Base-by-base conservation (phyloP, 2,329 filamentous ascomycete species). In the Proliferodiscus dingleyae region DNA sequence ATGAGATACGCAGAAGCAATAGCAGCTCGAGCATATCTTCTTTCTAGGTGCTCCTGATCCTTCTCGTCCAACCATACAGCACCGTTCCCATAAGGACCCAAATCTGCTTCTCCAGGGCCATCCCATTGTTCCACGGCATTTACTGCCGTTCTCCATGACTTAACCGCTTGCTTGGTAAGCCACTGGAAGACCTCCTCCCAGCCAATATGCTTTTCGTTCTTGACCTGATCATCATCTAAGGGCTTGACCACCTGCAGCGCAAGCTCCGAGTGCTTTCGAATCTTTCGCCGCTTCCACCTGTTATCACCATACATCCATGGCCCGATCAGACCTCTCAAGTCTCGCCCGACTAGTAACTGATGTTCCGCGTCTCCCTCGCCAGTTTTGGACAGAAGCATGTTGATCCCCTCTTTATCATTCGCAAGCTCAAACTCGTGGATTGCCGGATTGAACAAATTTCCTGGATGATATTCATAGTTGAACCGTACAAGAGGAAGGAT, bases 151-250 rank as follows among this genome's bases (percentile, higher is more conserved):
- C 64, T 68, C 73, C 87, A 85, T 13, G 80, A 75, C 16, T 69
- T 70, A 3, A 71, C 69, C 1, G 85, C 80, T 49, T 80, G 77
- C 2, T 67, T 60, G 11, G 76, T 70, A 30, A 91, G 71, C 85
- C 85, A 90, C 44, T 75, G 70, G 42, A 86, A 78, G 3, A 84
- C 71, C 51, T 77, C 72, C 51, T 87, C 81, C 85, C 85, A 90
- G 6, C 81, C 83, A 33, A 75, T 63, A 64, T 77, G 74, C 45
- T 70, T 64, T 41, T 64, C 46, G n/a, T 52, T 59, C 6, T 59
- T 45, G 5, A 44, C 26, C n/a, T 45, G 28, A 11, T 45, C 50
- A n/a, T 62, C 56, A 34, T 61, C 50, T 23, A 58, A 51, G 10
- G 57, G 45, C 37, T 49, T 24, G 23, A 53, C 38, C 8, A 47